phyloP scores from a whole-genome alignment of 1,284 basidiomycete species.

The Naganishia sp. region DNA sequence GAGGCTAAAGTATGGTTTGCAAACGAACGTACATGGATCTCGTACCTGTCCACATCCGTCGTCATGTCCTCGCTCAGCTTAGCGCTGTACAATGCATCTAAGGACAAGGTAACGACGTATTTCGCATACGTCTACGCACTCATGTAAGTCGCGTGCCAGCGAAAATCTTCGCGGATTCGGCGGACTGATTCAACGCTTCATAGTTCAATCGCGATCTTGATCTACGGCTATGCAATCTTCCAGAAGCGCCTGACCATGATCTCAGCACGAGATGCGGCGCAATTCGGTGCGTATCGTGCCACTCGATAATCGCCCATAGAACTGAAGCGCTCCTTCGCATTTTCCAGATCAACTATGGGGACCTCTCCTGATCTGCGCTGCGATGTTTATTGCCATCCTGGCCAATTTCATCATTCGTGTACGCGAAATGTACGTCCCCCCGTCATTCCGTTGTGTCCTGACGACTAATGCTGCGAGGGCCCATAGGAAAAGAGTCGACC shows the following conservation, averaged over 20 bases:
- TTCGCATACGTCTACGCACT: slow-evolving; percentile 85
- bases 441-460: background rate
- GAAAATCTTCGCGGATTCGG: slow-evolving; percentile 37
- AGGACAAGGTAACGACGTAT: slow-evolving; percentile 68
- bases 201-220: slow-evolving; percentile 50
- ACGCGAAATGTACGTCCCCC: slow-evolving; percentile 37
- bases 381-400: slow-evolving; percentile 80
- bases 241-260: slow-evolving; percentile 90
- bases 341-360: slow-evolving; percentile 67
- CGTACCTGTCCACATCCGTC: slow-evolving; percentile 84
- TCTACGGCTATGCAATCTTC: slow-evolving; percentile 86
- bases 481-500: slow-evolving; percentile 11
- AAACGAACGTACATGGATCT: slow-evolving; percentile 94
- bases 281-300: slow-evolving; percentile 68
- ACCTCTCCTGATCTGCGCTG: slow-evolving; percentile 73
- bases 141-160: slow-evolving; percentile 57
- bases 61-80: slow-evolving; percentile 82
- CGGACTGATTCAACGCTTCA: slow-evolving; percentile 30
- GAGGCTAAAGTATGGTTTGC: slow-evolving; percentile 99
- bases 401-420: slow-evolving; percentile 79
- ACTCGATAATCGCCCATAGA: background rate
- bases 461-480: background rate
- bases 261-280: slow-evolving; percentile 81
- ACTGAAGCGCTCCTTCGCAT: background rate
- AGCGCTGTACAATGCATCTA: slow-evolving; percentile 62